phyloP scores from a whole-genome alignment of 1,284 basidiomycete species.

The Pseudozyma hubeiensis region DNA sequence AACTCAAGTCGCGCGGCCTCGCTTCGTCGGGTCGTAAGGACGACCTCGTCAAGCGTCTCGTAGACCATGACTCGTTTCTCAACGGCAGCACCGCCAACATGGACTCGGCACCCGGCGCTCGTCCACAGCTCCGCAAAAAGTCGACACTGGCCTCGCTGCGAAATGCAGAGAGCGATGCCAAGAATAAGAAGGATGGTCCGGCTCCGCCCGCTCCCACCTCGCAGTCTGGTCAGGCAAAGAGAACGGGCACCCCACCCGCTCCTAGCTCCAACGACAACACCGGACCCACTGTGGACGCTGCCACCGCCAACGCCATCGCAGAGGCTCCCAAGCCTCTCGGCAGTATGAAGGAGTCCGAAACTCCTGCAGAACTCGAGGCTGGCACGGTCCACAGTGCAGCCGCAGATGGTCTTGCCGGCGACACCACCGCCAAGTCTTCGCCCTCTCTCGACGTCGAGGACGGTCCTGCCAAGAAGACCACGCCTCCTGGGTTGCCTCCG shows the following conservation, averaged over 20 bases:
- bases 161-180: slow-evolving; percentile 10
- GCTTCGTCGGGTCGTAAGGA: slow-evolving; percentile 58
- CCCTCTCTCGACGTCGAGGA: slow-evolving; percentile 26
- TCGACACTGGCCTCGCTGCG: slow-evolving; percentile 57
- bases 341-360: slow-evolving; percentile 48
- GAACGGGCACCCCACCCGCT: slow-evolving; percentile 25
- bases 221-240: slow-evolving; percentile 23
- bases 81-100: slow-evolving; percentile 52
- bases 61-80: slow-evolving; percentile 53
- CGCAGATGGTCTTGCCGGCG: slow-evolving; percentile 40
- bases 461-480: slow-evolving; percentile 41
- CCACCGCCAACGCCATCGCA: slow-evolving; percentile 36
- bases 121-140: slow-evolving; percentile 46
- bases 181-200: slow-evolving; percentile 14
- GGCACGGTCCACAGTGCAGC: slow-evolving; percentile 55
- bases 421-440: slow-evolving; percentile 39
- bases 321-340: slow-evolving; percentile 41
- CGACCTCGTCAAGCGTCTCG: slow-evolving; percentile 60
- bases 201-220: slow-evolving; percentile 28
- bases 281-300: slow-evolving; percentile 41
- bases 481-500: slow-evolving; percentile 55
- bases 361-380: slow-evolving; percentile 48
- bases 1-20: slow-evolving; percentile 61
- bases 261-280: slow-evolving; percentile 7
- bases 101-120: slow-evolving; percentile 19